Evolutionary conservation across 2,329 filamentous ascomycete genomes (phyloP).

Genomic region (Exophiala oligosperma): DNA sequence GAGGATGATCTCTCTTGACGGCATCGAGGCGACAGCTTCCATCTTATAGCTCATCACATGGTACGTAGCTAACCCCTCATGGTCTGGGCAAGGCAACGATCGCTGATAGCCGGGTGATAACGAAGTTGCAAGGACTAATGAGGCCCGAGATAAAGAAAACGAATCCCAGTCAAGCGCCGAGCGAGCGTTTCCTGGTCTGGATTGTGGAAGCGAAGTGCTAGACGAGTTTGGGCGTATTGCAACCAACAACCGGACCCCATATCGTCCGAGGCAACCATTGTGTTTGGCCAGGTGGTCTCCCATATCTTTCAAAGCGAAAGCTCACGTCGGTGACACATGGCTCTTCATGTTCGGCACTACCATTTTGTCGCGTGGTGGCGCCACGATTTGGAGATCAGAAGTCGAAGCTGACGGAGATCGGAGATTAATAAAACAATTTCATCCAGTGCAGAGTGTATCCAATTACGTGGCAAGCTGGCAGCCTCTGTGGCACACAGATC

Average conservation of each 20-base stretch:
- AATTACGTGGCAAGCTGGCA: too few species aligned
- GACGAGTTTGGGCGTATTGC: not conserved
- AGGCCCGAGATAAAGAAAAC: slow-evolving; percentile 16
- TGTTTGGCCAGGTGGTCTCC: too few species aligned
- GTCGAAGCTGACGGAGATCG: too few species aligned
- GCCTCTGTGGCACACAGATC: too few species aligned
- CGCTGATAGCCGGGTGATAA: slow-evolving; percentile 16
- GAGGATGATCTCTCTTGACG: not conserved
- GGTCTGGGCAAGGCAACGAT: not conserved
- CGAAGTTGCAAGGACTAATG: not conserved
- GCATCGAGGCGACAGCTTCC: not conserved
- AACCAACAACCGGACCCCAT: not conserved
- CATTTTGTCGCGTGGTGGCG: too few species aligned
- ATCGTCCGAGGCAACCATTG: not conserved
- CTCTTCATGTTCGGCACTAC: too few species aligned
- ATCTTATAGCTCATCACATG: slow-evolving; percentile 16
- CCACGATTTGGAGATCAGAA: too few species aligned
- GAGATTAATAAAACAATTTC: too few species aligned
- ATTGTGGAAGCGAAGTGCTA: slow-evolving; percentile 12
- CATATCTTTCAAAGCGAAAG: too few species aligned
- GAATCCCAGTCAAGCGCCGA: slow-evolving; percentile 13
- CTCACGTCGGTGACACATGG: too few species aligned
- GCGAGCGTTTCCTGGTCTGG: slow-evolving; percentile 15
- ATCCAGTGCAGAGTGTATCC: too few species aligned
- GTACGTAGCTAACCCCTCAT: not conserved